A percentile compares a stretch with the other conserved stretches of the same genome.
Evolutionary conservation across 371 early-diverging fungal species (phyloP).

Genomic region (Basidiobolus meristosporus): DNA sequence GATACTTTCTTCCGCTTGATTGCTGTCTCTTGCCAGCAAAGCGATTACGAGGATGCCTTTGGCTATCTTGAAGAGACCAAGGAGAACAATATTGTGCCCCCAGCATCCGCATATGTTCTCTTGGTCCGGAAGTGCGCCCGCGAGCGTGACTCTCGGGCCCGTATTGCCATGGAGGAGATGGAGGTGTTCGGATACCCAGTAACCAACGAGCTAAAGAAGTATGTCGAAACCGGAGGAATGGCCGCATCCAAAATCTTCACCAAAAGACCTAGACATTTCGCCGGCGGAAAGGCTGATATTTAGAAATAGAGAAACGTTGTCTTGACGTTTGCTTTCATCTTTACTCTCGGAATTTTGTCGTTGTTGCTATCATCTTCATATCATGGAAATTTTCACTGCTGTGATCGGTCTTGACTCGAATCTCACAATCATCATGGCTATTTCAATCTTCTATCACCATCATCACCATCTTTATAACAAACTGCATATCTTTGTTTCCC

Average conservation of each 20-base stretch:
- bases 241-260: background rate
- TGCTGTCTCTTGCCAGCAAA: conserved; percentile 15
- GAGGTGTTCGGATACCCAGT: conserved; percentile 33
- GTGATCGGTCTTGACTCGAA: no score
- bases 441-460: no score
- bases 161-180: conserved; percentile 52
- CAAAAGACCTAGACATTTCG: background rate
- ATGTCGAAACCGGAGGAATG: conserved; percentile 11
- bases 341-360: no score
- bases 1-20: conserved; percentile 39
- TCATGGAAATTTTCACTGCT: no score
- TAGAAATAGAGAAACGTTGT: no score
- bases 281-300: no score
- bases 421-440: no score
- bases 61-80: conserved; percentile 60
- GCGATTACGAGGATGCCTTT: conserved; percentile 58
- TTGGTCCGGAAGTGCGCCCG: conserved; percentile 35
- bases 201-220: conserved; percentile 9
- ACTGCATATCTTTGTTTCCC: no score
- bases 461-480: no score
- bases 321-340: no score
- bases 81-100: conserved; percentile 39
- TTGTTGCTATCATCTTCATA: no score
- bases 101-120: conserved; percentile 21
- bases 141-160: conserved; percentile 43